Evolutionary conservation across 2,329 filamentous ascomycete species (phyloP), one percentile per base, ranked within the genome.

Genomic region (Aspergillus ruber): DNA sequence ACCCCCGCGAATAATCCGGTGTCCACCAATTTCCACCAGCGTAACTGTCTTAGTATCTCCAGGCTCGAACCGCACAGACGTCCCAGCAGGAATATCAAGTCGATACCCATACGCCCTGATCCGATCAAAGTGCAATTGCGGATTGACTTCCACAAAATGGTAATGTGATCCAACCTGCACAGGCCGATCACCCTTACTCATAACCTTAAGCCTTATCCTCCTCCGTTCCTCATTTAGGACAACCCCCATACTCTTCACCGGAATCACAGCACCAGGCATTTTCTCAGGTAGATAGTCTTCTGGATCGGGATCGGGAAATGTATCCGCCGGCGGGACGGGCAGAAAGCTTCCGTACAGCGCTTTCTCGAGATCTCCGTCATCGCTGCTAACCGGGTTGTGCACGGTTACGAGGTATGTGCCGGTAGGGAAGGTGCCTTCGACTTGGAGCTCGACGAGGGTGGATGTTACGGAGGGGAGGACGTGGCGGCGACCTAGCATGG

Each of bases 391-490:
- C 21, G 91, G 91, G 64, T 94, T 83, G 70, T 95, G 89, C 15
- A 97, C 88, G 0, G 91, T 97, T 32, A 97, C 90, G 36, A 97
- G 83, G 64, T 95, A 96, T 2, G 90, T 95, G 46, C 91, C 91
- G 6, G 81, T 85, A 23, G 83, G 85, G 64, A 97, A 97, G 2
- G 90, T 97, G 50, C 91, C 91, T 71, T 97, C 91, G 55, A 97
- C 87, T 76, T 94, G 89, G 57, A 97, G 80, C 72, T 95, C 86
- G 49, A 81, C 78, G 39, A 97, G 80, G 3, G 88, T 90, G 38
- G 80, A 77, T 50, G 85, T 81, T 20, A 96, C 91, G 9, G 85
- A 83, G 18, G 91, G 90, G 39, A 89, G 77, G 50, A 97, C 91
- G 69, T 97, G 91, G 29, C 91, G 86, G 8, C 91, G 86, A 54